Evolutionary conservation across 1,139 yeast species (phyloP).

Genomic region (Pichia sp.): DNA sequence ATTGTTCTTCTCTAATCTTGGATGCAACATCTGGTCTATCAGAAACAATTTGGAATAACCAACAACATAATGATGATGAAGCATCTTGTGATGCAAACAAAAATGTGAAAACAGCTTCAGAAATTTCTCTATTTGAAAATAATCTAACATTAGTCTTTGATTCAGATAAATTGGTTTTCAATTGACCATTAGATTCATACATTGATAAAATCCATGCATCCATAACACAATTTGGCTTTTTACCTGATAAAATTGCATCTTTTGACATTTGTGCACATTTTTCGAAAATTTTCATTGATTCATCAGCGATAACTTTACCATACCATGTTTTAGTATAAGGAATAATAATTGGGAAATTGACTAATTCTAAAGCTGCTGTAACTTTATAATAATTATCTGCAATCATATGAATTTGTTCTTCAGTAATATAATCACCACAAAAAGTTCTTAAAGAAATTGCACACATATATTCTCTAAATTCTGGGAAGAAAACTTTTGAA

Average conservation of each 20-base stretch:
- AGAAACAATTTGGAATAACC: constrained; percentile 94
- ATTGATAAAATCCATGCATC: constrained; percentile 89
- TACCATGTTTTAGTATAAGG: constrained; percentile 98
- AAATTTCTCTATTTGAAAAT: constrained; percentile 82
- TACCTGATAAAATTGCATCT: constrained; percentile 62
- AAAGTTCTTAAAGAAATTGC: constrained; percentile 88
- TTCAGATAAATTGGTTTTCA: constrained; percentile 32
- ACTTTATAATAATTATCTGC: constrained; percentile 88
- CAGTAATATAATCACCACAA: constrained; percentile 92
- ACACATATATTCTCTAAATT: constrained; percentile 91
- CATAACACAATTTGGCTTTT: constrained; percentile 79
- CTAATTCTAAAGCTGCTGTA: constrained; percentile 93
- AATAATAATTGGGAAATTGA: constrained; percentile 90
- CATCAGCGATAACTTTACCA: constrained; percentile 87
- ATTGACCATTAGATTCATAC: constrained; percentile 48
- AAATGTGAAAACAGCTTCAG: constrained; percentile 93
- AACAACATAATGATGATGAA: constrained; percentile 93
- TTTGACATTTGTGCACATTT: constrained; percentile 83
- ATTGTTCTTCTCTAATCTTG: constrained; percentile 87
- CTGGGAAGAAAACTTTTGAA: constrained; percentile 77
- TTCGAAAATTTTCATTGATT: constrained; percentile 87
- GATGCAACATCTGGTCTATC: constrained; percentile 86
- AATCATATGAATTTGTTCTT: constrained; percentile 75
- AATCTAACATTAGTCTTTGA: constrained; percentile 61
- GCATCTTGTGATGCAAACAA: constrained; percentile 98